Percentiles rank a stretch among this genome's conserved stretches.
These are phyloP conservation scores for Silybum marianum DNA, from an alignment of 129 eudicot species.

Conservation along the genomic window DNA sequence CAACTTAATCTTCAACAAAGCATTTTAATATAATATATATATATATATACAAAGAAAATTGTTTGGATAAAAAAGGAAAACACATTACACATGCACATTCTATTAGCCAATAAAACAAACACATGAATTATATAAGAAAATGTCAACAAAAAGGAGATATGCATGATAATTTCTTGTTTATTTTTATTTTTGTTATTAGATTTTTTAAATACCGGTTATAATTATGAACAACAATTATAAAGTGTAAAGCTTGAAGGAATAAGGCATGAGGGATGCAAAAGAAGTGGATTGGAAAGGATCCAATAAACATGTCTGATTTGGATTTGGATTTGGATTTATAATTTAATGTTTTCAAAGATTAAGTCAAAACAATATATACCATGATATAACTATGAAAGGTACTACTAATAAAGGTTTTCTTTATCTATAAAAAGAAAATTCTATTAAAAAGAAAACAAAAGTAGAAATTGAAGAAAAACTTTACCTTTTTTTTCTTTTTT, in stretches of 20 bases:
- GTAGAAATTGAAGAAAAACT: background rate
- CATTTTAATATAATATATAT: background rate
- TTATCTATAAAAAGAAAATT: background rate
- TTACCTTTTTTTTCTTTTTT: background rate
- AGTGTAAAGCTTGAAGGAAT: background rate
- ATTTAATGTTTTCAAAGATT: background rate
- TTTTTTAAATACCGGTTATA: background rate
- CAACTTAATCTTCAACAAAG: background rate
- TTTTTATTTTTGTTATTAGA: background rate
- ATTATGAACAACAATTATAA: background rate
- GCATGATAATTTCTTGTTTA: background rate
- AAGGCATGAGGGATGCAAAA: background rate
- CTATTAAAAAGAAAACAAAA: background rate
- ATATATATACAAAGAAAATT: too few species aligned
- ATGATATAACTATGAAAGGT: background rate
- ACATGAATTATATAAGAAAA: background rate
- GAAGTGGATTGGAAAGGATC: background rate
- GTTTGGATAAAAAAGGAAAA: background rate
- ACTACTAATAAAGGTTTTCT: background rate
- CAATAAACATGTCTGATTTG: background rate
- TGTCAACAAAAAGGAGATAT: background rate
- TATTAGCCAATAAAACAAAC: background rate
- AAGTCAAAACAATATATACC: background rate
- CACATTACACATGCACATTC: background rate
- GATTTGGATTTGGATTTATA: background rate